phyloP scores from a whole-genome alignment of 768 basidiomycete species.

The Neoboletus subvelutipes region DNA sequence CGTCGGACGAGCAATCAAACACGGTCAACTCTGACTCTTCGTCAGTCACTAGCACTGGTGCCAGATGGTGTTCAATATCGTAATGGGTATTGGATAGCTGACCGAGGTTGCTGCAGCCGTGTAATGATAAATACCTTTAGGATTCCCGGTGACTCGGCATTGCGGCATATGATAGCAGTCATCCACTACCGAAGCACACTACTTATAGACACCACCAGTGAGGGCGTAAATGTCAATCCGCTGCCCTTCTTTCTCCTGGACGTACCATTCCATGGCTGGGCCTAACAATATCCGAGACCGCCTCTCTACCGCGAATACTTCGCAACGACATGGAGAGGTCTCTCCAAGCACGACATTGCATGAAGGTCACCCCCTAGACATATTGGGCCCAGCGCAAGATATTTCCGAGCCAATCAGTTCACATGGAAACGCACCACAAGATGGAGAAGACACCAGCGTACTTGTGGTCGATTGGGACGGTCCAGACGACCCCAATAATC shows the following conservation, averaged over 20 bases:
- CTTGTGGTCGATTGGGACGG: conserved; percentile 64
- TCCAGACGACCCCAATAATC: conserved; percentile 56
- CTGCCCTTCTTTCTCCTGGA: background rate
- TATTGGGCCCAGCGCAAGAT: background rate
- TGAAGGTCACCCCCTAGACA: background rate
- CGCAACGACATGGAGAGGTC: background rate
- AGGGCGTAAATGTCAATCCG: background rate
- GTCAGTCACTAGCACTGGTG: too few relatives aligned
- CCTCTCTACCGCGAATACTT: background rate
- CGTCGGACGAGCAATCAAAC: background rate
- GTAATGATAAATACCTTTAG: background rate
- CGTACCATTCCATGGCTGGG: background rate
- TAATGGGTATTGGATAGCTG: too few relatives aligned
- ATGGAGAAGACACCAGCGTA: background rate
- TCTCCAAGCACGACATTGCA: conserved; percentile 14
- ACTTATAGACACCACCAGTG: conserved; percentile 6
- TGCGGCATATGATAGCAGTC: background rate
- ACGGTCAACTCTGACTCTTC: background rate
- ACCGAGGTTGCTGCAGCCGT: background rate
- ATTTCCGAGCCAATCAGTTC: background rate
- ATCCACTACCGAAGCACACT: background rate
- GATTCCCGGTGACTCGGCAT: background rate
- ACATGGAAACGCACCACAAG: background rate
- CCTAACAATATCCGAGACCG: background rate
- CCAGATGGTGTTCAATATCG: too few relatives aligned